A percentile compares a stretch with the other conserved stretches of the same genome.
phyloP scores from a whole-genome alignment of 73 alveolate species.

The Strombidium stylifer region DNA sequence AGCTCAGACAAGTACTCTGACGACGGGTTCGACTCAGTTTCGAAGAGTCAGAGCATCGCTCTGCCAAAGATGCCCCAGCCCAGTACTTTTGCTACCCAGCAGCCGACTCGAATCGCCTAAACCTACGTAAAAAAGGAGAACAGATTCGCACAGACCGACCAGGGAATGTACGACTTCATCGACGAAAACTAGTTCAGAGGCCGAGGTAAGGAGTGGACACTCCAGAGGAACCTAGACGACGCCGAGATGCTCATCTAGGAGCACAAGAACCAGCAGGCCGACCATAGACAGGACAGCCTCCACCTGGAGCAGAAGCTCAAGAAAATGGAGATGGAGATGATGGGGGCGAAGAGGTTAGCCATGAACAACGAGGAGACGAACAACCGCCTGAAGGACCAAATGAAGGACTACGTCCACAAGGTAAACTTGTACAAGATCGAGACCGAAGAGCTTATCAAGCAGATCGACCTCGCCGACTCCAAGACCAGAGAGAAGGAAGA shows the following conservation, averaged over 20 bases:
- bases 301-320: constrained; percentile 14
- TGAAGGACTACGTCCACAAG: constrained; percentile 45
- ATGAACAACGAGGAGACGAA: constrained; percentile 41
- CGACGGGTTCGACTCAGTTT: constrained; percentile 35
- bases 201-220: constrained; percentile 20
- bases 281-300: constrained; percentile 11
- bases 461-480: constrained; percentile 64
- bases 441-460: constrained; percentile 58
- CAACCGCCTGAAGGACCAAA: constrained; percentile 38
- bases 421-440: constrained; percentile 51
- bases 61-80: background rate
- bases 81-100: background rate
- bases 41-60: constrained; percentile 14
- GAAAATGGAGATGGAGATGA: constrained; percentile 43
- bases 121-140: constrained; percentile 20
- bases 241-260: constrained; percentile 20
- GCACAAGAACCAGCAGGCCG: constrained; percentile 12
- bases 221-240: constrained; percentile 32
- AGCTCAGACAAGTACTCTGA: constrained; percentile 16
- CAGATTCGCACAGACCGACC: constrained; percentile 22
- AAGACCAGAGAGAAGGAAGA: constrained; percentile 60
- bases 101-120: constrained; percentile 9
- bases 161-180: constrained; percentile 8
- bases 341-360: constrained; percentile 14
- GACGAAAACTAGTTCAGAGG: background rate